Evolutionary conservation across 768 basidiomycete species (phyloP).

Genomic region (Lactarius sp.): DNA sequence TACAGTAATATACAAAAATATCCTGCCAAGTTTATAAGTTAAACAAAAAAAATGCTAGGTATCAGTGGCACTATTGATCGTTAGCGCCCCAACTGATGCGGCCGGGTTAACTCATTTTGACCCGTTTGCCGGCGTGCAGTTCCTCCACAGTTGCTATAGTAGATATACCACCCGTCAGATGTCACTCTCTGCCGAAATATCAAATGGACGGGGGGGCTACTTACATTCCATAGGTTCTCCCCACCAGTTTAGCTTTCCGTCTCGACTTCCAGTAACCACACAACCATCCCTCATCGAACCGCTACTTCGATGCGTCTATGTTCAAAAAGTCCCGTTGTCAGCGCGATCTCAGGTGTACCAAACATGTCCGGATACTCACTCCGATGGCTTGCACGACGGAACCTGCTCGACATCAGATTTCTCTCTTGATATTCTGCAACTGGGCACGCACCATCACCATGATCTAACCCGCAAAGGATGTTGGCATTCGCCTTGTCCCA

Average conservation of each 20-base stretch:
- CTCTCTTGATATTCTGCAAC: neutral
- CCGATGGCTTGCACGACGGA: constrained; percentile 21
- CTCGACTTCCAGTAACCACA: constrained; percentile 24
- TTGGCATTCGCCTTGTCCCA: constrained; percentile 56
- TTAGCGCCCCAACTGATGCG: constrained; percentile 7
- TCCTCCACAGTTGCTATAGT: constrained; percentile 8
- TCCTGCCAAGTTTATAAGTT: constrained; percentile 14
- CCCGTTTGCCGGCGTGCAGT: constrained; percentile 17
- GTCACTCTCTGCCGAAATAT: neutral
- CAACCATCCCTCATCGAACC: neutral
- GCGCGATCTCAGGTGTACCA: neutral
- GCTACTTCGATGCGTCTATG: constrained; percentile 7
- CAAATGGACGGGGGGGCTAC: neutral
- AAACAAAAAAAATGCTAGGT: constrained; percentile 7
- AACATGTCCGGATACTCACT: constrained; percentile 1
- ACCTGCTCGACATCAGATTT: constrained; percentile 13
- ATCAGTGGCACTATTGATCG: neutral
- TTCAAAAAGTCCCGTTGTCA: neutral
- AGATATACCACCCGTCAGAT: neutral
- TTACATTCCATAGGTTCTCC: constrained; percentile 18
- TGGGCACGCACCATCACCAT: constrained; percentile 47
- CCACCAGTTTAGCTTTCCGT: constrained; percentile 26
- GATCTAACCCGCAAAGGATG: constrained; percentile 56
- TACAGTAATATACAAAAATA: constrained; percentile 9
- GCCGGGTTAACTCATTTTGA: constrained; percentile 17